Evolutionary conservation across 805 yeast genomes (phyloP), one percentile per base, ranked within the genome.

Genomic region (Kodamaea kaohsiungensis): DNA sequence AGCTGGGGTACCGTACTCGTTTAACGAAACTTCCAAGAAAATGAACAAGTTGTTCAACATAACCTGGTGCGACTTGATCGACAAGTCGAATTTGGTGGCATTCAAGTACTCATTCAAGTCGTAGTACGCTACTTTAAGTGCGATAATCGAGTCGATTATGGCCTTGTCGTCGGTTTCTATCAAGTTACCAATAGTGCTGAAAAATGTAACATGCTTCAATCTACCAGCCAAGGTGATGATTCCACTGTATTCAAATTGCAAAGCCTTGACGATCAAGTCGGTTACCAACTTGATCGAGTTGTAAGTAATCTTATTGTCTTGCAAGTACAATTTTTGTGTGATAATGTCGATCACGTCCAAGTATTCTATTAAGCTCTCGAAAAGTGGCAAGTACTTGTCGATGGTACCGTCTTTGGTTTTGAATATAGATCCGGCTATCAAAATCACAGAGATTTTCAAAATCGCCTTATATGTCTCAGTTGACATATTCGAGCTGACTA

Each of bases 181-280:
- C 54, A 77, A 59, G 45, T 69, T 73, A 7, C 75, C 78, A 27
- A 80, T 61, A 25, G 78, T 72, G 27, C 76, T 66, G 58, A 79
- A 76, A 57, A 81, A 79, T 16, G 76, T 77, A 8, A 75, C 77
- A 56, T 73, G 77, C 59, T 78, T 78, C 55, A 83, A 70, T 56
- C 79, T 72, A 25, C 78, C 77, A 5, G 79, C 71, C 46, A 80
- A 68, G 9, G 78, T 70, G 30, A 81, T 72, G 48, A 81, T 67
- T 2, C 76, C 73, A 53, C 73, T 73, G 56, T 77, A 76, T 45
- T 72, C 64, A 53, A 74, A 71, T 50, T 74, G 74, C 52, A 78
- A 65, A 12, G 79, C 73, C 58, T 77, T 72, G 49, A 69, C 67
- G 27, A 81, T 69, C 53, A 80, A 65, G 54, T 77, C 80, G 16